Evolutionary conservation across 129 eudicot genomes (phyloP), one percentile per base, ranked within the genome.

Genomic region (Saposhnikovia divaricata): DNA sequence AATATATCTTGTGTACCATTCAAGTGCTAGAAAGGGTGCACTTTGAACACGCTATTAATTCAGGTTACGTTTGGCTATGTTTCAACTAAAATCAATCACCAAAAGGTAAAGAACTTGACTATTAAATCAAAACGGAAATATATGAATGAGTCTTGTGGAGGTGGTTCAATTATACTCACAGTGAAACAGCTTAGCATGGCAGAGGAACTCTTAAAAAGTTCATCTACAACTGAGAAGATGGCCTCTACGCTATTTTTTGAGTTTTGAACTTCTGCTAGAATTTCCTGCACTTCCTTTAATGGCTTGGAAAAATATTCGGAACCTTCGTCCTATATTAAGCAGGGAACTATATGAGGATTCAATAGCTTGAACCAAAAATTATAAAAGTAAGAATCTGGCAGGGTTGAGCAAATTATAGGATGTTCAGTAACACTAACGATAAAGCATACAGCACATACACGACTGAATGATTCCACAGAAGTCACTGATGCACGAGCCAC

Each of bases 191-290:
- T 83, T 31, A 85, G 76, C 46, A 84, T 45, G 21, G 72, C 75
- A 77, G 82, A 77, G 55, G 80, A 84, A 53, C 78, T 88, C 80
- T 82, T 84, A 43, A 86, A 80, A 87, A 90, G 87, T 85, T 92
- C 98, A 57, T 90, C 89, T 69, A 88, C 86, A 80, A 90, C 84
- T 42, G 89, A 79, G 69, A 87, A 81, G 65, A 86, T 21, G 4
- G 82, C 78, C 79, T 82, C 92, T 28, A 65, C 78, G 47, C 84
- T 50, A 76, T 77, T 63, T 82, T 79, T 84, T 40, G 89, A 87
- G 78, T 83, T 84, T 75, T 85, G 89, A 76, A 90, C 72, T 71
- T 90, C 95, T 10, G 57, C 91, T 76, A 82, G 50, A 66, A 89
- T 81, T 82, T 90, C 96, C 79, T 87, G 87, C 59, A 91, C 81